These are phyloP conservation scores for Entophlyctis luteolus DNA, from an alignment of 192 early-diverging fungal genomes.

Conservation along the genomic window DNA sequence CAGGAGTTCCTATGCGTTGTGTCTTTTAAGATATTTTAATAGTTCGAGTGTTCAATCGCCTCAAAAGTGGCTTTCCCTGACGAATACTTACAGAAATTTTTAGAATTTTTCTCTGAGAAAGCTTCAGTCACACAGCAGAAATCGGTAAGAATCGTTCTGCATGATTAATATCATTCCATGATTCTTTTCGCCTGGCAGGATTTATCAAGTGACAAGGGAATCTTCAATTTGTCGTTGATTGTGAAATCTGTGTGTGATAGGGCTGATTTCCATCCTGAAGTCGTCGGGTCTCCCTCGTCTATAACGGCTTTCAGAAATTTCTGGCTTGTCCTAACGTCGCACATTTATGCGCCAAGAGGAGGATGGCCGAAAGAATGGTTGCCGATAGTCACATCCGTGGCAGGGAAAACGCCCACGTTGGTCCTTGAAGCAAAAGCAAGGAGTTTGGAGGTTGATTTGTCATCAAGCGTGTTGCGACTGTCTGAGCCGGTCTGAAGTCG, in stretches of 20 bases:
- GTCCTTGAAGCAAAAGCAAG: constrained; percentile 65
- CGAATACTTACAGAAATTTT: constrained; percentile 30
- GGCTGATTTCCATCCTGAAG: constrained; percentile 9
- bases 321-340: constrained; percentile 84
- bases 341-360: constrained; percentile 69
- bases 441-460: constrained; percentile 81
- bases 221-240: constrained; percentile 35
- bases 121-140: not conserved
- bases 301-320: constrained; percentile 76
- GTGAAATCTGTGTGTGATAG: constrained; percentile 41
- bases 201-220: constrained; percentile 11
- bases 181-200: not conserved
- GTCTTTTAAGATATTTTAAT: not conserved
- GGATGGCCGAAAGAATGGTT: constrained; percentile 75
- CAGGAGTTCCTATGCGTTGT: not conserved
- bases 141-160: not conserved
- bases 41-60: constrained; percentile 19
- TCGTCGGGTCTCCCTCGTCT: constrained; percentile 41
- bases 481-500: too few species aligned
- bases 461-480: constrained; percentile 79
- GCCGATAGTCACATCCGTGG: constrained; percentile 64
- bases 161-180: not conserved
- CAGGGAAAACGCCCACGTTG: constrained; percentile 79
- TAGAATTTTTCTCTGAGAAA: constrained; percentile 37
- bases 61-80: not conserved